Evolutionary conservation across 225 moss, liverwort and hornwort species (phyloP).

Genomic region (Physcomitrium patens): DNA sequence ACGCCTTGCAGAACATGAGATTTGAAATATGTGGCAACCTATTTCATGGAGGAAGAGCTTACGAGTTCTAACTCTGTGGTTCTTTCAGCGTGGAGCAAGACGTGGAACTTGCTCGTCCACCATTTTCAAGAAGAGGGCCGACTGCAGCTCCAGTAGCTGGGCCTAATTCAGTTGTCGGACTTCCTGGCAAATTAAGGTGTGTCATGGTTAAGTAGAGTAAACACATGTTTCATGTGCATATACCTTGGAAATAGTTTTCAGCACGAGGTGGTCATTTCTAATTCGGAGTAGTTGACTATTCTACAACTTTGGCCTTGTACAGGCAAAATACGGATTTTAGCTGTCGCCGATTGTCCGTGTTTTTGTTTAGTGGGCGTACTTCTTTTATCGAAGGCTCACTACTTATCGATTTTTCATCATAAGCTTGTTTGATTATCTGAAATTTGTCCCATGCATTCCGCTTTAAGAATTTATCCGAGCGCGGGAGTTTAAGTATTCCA

Average conservation of each 20-base stretch:
- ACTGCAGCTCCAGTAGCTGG: slow-evolving; percentile 63
- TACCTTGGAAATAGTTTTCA: slow-evolving; percentile 17
- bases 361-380: not conserved
- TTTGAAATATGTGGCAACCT: not conserved
- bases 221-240: slow-evolving; percentile 9
- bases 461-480: no score
- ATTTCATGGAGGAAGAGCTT: not conserved
- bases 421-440: no score
- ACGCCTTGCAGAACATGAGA: slow-evolving; percentile 6
- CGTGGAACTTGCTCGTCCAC: slow-evolving; percentile 73
- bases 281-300: not conserved
- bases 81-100: slow-evolving; percentile 89
- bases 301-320: not conserved
- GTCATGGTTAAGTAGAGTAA: slow-evolving; percentile 24
- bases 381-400: not conserved
- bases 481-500: no score
- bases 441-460: no score
- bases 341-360: slow-evolving; percentile 3
- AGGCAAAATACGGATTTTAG: not conserved
- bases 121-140: slow-evolving; percentile 73
- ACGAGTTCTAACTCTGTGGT: slow-evolving; percentile 39
- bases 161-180: slow-evolving; percentile 59
- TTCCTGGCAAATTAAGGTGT: slow-evolving; percentile 87
- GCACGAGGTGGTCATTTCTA: not conserved
- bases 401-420: not conserved